Percentiles rank a stretch among this genome's conserved stretches.
phyloP scores from a whole-genome alignment of 2,329 filamentous ascomycete genomes.

The Coniochaeta hoffmannii region DNA sequence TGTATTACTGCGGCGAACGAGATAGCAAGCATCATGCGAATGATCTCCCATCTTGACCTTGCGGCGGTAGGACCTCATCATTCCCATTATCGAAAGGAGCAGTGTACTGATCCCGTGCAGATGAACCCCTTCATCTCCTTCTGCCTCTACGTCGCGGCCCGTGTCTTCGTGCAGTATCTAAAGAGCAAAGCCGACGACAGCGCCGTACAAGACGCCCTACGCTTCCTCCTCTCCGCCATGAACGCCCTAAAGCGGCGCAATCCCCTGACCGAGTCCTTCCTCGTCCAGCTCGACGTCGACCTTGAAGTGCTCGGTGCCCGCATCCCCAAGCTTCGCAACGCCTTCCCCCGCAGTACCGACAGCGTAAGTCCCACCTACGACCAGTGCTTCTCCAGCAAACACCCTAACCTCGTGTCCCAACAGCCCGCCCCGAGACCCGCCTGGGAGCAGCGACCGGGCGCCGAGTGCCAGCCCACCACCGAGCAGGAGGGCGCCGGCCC shows the following conservation, averaged over 20 bases:
- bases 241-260: conserved; percentile 82
- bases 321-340: conserved; percentile 48
- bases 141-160: conserved; percentile 89
- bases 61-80: conserved; percentile 50
- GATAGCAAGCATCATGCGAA: conserved; percentile 90
- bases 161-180: conserved; percentile 94
- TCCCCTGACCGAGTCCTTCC: conserved; percentile 86
- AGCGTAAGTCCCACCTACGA: conserved; percentile 35
- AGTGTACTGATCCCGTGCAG: conserved; percentile 33
- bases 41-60: conserved; percentile 85
- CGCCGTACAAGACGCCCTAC: conserved; percentile 71
- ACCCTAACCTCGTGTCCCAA: neutral
- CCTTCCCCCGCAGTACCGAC: conserved; percentile 45
- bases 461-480: conserved; percentile 3
- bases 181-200: conserved; percentile 85
- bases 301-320: conserved; percentile 64
- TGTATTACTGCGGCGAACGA: conserved; percentile 92
- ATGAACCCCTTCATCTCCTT: conserved; percentile 96
- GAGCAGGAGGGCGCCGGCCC: conserved; percentile 7
- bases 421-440: conserved; percentile 14
- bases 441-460: conserved; percentile 15
- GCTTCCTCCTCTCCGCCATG: conserved; percentile 87
- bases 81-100: conserved; percentile 20
- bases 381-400: neutral
- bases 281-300: conserved; percentile 89